phyloP scores from a whole-genome alignment of 306 rosid species.

The Carpinus fangiana region DNA sequence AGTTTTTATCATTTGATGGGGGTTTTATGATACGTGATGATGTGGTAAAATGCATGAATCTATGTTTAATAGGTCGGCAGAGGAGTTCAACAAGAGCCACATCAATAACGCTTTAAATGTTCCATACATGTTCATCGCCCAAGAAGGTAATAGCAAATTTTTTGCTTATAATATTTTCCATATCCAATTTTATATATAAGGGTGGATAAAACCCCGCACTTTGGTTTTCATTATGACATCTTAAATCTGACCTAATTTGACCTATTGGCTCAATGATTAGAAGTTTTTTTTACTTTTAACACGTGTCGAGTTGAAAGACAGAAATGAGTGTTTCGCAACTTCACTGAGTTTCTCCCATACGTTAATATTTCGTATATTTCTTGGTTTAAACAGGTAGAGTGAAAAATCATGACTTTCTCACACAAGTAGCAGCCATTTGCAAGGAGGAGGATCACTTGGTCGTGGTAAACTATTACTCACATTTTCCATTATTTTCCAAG shows the following conservation, averaged over 20 bases:
- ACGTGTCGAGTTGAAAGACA: no score
- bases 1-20: neutral
- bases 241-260: no score
- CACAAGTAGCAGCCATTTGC: constrained; percentile 26
- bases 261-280: no score
- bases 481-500: neutral
- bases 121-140: constrained; percentile 50
- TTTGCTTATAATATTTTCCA: neutral
- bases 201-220: no score
- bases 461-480: constrained; percentile 29
- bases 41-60: neutral
- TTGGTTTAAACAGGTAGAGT: constrained; percentile 31
- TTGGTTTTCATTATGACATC: no score
- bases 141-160: constrained; percentile 32
- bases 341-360: neutral
- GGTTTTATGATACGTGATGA: neutral
- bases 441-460: constrained; percentile 41
- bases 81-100: constrained; percentile 55
- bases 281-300: no score
- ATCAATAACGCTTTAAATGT: constrained; percentile 41
- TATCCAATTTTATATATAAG: neutral
- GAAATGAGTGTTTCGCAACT: neutral
- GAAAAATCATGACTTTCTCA: constrained; percentile 40
- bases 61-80: constrained; percentile 25
- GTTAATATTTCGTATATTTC: neutral